Evolutionary conservation across 805 yeast genomes (phyloP), one percentile per base, ranked within the genome.

Genomic region (Pichia insulana): DNA sequence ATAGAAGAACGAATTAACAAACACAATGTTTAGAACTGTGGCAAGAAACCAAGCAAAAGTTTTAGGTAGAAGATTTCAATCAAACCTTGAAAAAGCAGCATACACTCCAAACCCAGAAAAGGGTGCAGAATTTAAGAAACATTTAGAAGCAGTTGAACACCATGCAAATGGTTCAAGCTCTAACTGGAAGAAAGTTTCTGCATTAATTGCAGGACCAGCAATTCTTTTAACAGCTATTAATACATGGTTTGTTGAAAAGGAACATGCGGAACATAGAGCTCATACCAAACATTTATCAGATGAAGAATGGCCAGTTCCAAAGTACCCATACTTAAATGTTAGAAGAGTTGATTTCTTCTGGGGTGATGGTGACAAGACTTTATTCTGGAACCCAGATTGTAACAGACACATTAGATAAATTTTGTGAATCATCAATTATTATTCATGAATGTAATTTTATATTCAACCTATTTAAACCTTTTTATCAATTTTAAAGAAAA

Each of bases 331-430:
- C 78, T 89, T 83, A 74, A 92, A 92, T 76, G 65, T 88, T 56
- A 86, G 97, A 78, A 63, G 65, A 62, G 81, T 78, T 65, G 80
- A 83, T 63, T 90, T 77, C 77, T 90, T 88, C 82, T 92, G 97
- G 97, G 98, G 98, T 62, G 90, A 92, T 63, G 97, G 98, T 64
- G 96, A 89, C 74, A 80, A 85, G 77, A 87, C 97, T 50, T 70
- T 83, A 62, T 92, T 92, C 83, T 92, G 98, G 98, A 87, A 87
- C 74, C 74, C 85, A 41, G 83, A 78, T 58, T 76, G 84, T 62
- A 90, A 90, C 84, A 86, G 95, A 76, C 85, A 85, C 73, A 68
- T 83, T 58, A 71, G 42, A 39, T 43, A 51, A 33, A 20, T 39
- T 20, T 17, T 15, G n/a, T 37, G 15, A 28, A 11, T 28, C 6